phyloP scores from a whole-genome alignment of 179 eudicot genomes.

The Actinidia arguta region DNA sequence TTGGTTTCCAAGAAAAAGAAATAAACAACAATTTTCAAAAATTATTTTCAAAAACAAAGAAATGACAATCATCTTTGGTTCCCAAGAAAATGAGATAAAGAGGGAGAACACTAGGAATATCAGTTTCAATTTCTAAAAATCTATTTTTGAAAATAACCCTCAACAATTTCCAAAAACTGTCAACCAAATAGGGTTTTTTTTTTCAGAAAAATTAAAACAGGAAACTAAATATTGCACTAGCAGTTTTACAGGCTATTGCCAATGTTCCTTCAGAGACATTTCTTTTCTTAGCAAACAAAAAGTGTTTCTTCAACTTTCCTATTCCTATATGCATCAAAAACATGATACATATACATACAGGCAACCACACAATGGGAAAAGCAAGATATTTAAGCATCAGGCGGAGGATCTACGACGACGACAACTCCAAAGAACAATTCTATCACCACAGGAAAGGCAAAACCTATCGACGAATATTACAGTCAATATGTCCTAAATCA shows the following conservation, averaged over 20 bases:
- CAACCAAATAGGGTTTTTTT: no score
- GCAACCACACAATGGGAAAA: slow-evolving; percentile 29
- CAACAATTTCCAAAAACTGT: no score
- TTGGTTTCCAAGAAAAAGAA: not conserved
- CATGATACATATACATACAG: slow-evolving; percentile 8
- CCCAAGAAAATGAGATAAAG: no score
- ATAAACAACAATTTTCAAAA: no score
- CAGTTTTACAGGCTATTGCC: not conserved
- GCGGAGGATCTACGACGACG: slow-evolving; percentile 53
- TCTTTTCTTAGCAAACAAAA: not conserved
- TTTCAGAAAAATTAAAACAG: no score
- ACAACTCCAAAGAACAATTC: slow-evolving; percentile 32
- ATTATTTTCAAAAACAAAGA: no score
- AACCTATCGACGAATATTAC: slow-evolving; percentile 33
- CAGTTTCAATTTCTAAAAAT: no score
- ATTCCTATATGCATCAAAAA: not conserved
- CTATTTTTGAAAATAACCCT: no score
- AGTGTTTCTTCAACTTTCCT: not conserved
- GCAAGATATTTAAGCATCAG: slow-evolving; percentile 68
- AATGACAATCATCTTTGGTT: no score
- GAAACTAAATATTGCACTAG: no score
- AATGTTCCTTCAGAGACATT: not conserved
- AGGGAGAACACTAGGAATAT: no score
- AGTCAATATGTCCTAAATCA: slow-evolving; percentile 60
- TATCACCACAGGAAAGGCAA: slow-evolving; percentile 33